Conservation (phyloP, 2,329 filamentous ascomycete genomes). For the Trichoderma oligosporum region DNA sequence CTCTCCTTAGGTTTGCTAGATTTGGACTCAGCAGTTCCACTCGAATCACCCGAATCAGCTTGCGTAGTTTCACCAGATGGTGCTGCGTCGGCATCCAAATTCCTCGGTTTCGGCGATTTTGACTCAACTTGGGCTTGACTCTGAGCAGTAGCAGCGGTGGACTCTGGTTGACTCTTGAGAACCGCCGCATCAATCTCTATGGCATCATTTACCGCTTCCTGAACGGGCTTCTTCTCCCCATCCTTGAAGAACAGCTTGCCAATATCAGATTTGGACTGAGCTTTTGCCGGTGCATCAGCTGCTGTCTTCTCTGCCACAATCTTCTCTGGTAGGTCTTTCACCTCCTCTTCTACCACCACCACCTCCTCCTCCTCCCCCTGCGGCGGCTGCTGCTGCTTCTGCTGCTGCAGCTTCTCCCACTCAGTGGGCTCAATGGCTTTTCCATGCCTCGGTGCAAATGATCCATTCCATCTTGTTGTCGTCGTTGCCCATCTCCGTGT, state of each 20-base stretch:
- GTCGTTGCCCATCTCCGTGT: slow-evolving; percentile 9
- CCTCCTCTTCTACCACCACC: slow-evolving; percentile 1
- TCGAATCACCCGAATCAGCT: neutral
- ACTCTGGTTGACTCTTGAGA: neutral
- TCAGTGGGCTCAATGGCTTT: slow-evolving; percentile 56
- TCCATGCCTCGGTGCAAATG: slow-evolving; percentile 54
- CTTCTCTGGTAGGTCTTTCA: neutral
- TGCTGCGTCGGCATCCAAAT: neutral
- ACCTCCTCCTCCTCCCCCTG: neutral
- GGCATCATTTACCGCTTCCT: slow-evolving; percentile 6
- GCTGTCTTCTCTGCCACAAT: neutral
- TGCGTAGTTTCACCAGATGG: neutral
- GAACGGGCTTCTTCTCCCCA: neutral
- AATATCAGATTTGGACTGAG: slow-evolving; percentile 6
- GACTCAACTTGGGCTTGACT: neutral
- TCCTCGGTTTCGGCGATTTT: neutral
- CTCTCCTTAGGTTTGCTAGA: neutral
- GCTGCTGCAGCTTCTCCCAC: slow-evolving; percentile 25
- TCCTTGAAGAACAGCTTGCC: slow-evolving; percentile 10
- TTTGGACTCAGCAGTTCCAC: neutral
- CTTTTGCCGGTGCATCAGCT: neutral
- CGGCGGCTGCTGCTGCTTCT: slow-evolving; percentile 18
- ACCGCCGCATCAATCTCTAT: neutral
- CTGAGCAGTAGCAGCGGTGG: neutral
- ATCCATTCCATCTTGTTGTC: slow-evolving; percentile 40